A percentile compares a stretch with the other conserved stretches of the same genome.
Conservation (phyloP, 371 early-diverging fungal species). For the Mortierella sp. region DNA sequence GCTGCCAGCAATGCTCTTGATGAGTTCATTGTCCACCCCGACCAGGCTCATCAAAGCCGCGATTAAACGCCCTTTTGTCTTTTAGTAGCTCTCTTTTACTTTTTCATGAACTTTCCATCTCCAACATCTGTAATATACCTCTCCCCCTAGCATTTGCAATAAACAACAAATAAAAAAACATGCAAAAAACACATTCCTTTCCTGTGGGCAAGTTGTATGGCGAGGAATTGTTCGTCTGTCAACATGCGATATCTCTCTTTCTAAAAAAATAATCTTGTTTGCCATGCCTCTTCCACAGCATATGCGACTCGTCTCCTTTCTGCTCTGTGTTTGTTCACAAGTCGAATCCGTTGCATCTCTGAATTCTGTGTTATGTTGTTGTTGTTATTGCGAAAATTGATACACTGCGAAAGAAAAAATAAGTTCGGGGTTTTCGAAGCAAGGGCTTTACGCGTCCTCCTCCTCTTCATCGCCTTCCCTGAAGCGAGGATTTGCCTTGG, state of each 20-base stretch:
- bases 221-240: not conserved
- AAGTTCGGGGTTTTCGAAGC: not conserved
- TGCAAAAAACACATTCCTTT: not conserved
- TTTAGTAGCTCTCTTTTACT: slow-evolving; percentile 59
- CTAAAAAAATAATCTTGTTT: no score
- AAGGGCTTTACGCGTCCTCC: slow-evolving; percentile 47
- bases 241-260: no score
- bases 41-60: slow-evolving; percentile 41
- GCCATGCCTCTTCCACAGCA: not conserved
- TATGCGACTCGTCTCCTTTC: not conserved
- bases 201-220: not conserved
- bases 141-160: slow-evolving; percentile 1
- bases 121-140: not conserved
- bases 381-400: not conserved
- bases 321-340: not conserved
- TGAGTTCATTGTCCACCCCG: slow-evolving; percentile 82
- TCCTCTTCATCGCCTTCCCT: slow-evolving; percentile 73
- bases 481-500: slow-evolving; percentile 73
- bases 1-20: slow-evolving; percentile 95
- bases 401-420: not conserved
- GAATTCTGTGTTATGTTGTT: no score
- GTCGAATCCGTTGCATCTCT: not conserved
- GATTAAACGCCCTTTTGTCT: slow-evolving; percentile 18
- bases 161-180: not conserved
- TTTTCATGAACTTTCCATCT: not conserved